Evolutionary conservation across 257 asterid species (phyloP).

Genomic region (Parsonsia alboflavescens): DNA sequence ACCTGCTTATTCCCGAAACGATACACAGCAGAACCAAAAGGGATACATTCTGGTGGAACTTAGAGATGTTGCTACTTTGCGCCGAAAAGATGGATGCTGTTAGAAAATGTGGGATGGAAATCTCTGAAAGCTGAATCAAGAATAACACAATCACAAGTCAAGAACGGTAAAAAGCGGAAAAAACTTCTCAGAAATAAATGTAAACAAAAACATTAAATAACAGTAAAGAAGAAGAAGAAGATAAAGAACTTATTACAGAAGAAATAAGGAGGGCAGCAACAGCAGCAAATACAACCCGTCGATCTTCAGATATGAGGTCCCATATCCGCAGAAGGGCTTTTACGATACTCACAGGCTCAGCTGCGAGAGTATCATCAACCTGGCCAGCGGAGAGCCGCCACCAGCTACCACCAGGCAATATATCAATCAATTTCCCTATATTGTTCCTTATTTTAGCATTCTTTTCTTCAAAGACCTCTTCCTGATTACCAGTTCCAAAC

Average conservation of each 20-base stretch:
- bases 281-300: conserved; percentile 74
- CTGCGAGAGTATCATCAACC: conserved; percentile 37
- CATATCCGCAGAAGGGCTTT: conserved; percentile 80
- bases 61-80: conserved; percentile 53
- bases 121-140: conserved; percentile 70
- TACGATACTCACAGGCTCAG: conserved; percentile 84
- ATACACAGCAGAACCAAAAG: conserved; percentile 59
- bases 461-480: conserved; percentile 9
- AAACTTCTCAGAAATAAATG: not conserved
- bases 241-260: conserved; percentile 51
- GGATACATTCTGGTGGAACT: conserved; percentile 70
- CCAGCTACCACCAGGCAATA: conserved; percentile 88
- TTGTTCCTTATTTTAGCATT: conserved; percentile 35
- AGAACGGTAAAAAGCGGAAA: not conserved
- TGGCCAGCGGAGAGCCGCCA: conserved; percentile 68
- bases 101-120: conserved; percentile 77
- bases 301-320: conserved; percentile 76
- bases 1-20: conserved; percentile 92
- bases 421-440: conserved; percentile 45
- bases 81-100: conserved; percentile 94
- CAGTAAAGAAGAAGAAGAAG: not conserved
- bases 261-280: conserved; percentile 67
- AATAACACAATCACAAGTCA: conserved; percentile 25
- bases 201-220: not conserved
- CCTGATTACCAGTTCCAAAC: conserved; percentile 18